Evolutionary conservation across 2,329 filamentous ascomycete genomes (phyloP).

Genomic region (Neofusicoccum sp.): DNA sequence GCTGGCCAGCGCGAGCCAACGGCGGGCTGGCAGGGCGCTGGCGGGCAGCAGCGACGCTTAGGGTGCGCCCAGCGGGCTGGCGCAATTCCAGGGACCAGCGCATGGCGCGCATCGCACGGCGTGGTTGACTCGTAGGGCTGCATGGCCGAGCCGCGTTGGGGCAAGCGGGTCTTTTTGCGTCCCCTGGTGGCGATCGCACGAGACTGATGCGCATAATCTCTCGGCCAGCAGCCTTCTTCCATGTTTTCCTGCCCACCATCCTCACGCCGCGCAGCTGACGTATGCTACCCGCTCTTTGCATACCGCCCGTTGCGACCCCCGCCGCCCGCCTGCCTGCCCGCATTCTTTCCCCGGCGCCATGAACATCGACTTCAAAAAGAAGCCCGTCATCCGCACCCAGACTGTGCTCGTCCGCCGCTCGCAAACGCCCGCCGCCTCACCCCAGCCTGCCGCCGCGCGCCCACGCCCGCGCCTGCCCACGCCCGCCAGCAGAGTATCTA

Average conservation of each 20-base stretch:
- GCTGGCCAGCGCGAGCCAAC: conserved; percentile 3
- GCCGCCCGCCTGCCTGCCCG: background rate
- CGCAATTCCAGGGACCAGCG: conserved; percentile 9
- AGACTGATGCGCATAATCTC: conserved; percentile 15
- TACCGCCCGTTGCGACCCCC: conserved; percentile 1
- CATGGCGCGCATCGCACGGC: background rate
- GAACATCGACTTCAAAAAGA: conserved; percentile 19
- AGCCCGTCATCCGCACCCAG: conserved; percentile 16
- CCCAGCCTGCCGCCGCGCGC: conserved; percentile 4
- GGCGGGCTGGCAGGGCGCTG: background rate
- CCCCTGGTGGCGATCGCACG: conserved; percentile 16
- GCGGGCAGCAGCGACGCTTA: background rate
- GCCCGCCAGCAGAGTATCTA: conserved; percentile 5
- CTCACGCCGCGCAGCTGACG: conserved; percentile 2
- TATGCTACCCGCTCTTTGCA: conserved; percentile 15
- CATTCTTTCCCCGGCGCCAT: conserved; percentile 17
- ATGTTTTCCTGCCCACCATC: conserved; percentile 10
- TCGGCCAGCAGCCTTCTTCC: conserved; percentile 12
- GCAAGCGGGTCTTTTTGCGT: conserved; percentile 12
- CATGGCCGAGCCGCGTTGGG: conserved; percentile 7
- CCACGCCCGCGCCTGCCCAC: conserved; percentile 12
- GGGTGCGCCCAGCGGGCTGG: background rate
- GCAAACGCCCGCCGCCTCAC: conserved; percentile 6
- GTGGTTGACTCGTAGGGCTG: conserved; percentile 11
- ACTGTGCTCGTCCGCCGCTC: conserved; percentile 13